A percentile compares a stretch with the other conserved stretches of the same genome.
Conservation (phyloP, 495 filamentous ascomycete species). For the Aspergillus nidulans region DNA sequence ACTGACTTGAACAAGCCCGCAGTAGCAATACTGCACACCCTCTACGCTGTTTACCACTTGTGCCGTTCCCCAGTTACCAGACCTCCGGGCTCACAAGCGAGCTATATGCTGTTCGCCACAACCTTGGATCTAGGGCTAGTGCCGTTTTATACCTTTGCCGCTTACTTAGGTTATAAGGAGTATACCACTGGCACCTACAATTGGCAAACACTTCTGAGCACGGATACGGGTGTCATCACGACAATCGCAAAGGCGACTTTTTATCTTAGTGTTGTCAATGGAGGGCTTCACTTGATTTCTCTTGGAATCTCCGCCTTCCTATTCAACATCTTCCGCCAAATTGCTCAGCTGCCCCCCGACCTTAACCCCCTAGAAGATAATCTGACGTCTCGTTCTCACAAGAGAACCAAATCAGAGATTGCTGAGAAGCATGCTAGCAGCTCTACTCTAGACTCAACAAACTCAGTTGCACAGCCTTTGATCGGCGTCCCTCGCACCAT, state of each 20-base stretch:
- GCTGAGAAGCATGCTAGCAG: slow-evolving; percentile 50
- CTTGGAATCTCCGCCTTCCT: slow-evolving; percentile 66
- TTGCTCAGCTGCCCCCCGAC: slow-evolving; percentile 75
- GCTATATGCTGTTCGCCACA: slow-evolving; percentile 77
- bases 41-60: slow-evolving; percentile 78
- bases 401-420: slow-evolving; percentile 70
- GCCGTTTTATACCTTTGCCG: slow-evolving; percentile 73
- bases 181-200: slow-evolving; percentile 38
- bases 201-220: slow-evolving; percentile 61
- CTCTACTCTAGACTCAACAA: slow-evolving; percentile 50
- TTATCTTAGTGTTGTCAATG: slow-evolving; percentile 55
- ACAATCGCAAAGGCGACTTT: slow-evolving; percentile 60
- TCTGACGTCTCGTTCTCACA: slow-evolving; percentile 71
- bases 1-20: slow-evolving; percentile 49
- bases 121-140: slow-evolving; percentile 66
- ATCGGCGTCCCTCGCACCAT: slow-evolving; percentile 57
- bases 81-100: slow-evolving; percentile 71
- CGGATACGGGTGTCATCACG: slow-evolving; percentile 38
- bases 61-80: slow-evolving; percentile 59
- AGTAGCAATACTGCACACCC: slow-evolving; percentile 61
- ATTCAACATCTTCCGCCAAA: slow-evolving; percentile 71
- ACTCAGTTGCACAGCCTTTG: slow-evolving; percentile 51
- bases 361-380: slow-evolving; percentile 90
- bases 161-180: slow-evolving; percentile 49
- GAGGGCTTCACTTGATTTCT: slow-evolving; percentile 65